A percentile compares a stretch with the other conserved stretches of the same genome.
phyloP scores from a whole-genome alignment of 257 asterid species.

The Petunia axillaris region DNA sequence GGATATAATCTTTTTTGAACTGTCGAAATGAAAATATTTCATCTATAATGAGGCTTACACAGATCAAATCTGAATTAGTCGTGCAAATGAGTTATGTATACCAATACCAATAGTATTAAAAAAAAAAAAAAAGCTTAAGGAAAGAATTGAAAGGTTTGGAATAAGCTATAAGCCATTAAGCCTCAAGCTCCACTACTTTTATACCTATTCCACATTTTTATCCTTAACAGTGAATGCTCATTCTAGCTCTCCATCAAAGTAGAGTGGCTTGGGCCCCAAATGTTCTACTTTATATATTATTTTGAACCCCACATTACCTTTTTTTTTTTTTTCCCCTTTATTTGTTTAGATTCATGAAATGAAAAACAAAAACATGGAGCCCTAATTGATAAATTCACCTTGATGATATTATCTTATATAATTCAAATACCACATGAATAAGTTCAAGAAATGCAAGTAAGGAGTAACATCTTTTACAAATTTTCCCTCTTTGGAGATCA shows the following conservation, averaged over 20 bases:
- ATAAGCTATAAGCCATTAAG: too few relatives aligned
- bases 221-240: background rate
- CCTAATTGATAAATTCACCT: background rate
- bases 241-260: too few relatives aligned
- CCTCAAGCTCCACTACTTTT: background rate
- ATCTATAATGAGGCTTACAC: too few relatives aligned
- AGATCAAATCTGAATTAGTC: too few relatives aligned
- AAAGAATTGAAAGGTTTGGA: too few relatives aligned
- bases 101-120: too few relatives aligned
- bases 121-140: background rate
- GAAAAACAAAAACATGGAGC: background rate
- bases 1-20: too few relatives aligned
- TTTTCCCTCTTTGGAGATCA: too few relatives aligned
- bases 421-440: conserved; percentile 5
- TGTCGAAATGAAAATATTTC: too few relatives aligned
- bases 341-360: background rate
- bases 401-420: background rate
- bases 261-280: background rate
- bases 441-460: background rate
- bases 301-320: background rate
- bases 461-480: background rate
- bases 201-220: background rate
- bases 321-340: background rate
- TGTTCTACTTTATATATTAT: background rate
- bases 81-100: too few relatives aligned